These are phyloP conservation scores for Dillenia turbinata DNA, from an alignment of 164 flowering plant species.

Conservation along the genomic window DNA sequence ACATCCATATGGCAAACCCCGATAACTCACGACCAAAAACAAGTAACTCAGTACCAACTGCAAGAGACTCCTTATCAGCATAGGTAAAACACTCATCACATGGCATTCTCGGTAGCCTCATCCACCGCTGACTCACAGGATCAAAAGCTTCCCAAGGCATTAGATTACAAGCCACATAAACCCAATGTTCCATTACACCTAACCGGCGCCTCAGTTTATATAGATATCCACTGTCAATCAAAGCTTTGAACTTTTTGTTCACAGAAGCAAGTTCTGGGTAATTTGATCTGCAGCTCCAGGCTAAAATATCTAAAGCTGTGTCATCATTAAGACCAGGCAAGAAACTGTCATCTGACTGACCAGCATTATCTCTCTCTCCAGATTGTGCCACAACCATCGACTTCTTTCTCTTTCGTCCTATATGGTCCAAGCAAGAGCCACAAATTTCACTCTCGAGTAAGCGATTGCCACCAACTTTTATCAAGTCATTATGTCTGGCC, in stretches of 20 bases:
- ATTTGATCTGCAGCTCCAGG: conserved; percentile 35
- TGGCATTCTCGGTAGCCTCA: conserved; percentile 26
- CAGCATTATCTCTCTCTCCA: conserved; percentile 20
- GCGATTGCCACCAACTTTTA: conserved; percentile 4
- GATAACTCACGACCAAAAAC: conserved; percentile 32
- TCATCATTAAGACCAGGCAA: conserved; percentile 41
- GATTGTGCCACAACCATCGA: conserved; percentile 1
- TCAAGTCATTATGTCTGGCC: conserved; percentile 7
- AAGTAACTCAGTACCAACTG: conserved; percentile 40
- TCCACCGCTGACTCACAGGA: conserved; percentile 24
- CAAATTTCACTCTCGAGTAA: conserved; percentile 12
- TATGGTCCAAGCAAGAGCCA: conserved; percentile 8
- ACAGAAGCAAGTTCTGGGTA: conserved; percentile 30
- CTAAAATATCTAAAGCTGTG: conserved; percentile 24
- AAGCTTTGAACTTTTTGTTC: conserved; percentile 21
- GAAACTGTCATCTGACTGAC: conserved; percentile 22
- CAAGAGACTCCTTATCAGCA: conserved; percentile 37
- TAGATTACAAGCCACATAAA: conserved; percentile 24
- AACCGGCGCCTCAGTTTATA: conserved; percentile 20
- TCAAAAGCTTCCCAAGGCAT: conserved; percentile 35
- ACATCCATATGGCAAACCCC: conserved; percentile 27
- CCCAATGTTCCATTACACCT: conserved; percentile 32
- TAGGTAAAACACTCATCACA: conserved; percentile 27
- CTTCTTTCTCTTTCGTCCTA: conserved; percentile 14
- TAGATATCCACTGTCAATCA: conserved; percentile 18